Evolutionary conservation across 768 basidiomycete species (phyloP).

Genomic region (Boletus edulis): DNA sequence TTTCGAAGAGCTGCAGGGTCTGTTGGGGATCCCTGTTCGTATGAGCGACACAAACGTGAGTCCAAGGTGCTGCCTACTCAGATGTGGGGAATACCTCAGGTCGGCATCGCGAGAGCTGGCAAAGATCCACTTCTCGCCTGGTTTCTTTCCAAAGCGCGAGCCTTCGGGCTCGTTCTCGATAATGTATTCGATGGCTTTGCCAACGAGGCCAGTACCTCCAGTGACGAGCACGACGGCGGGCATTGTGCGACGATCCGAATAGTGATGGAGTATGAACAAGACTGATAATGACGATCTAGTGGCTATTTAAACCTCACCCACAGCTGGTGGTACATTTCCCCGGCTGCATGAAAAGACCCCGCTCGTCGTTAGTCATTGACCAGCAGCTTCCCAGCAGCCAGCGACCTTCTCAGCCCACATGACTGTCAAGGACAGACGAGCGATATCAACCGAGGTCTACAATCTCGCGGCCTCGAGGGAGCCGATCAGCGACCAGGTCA

Average conservation of each 20-base stretch:
- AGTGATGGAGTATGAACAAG: background rate
- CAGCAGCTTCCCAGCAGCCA: conserved; percentile 1
- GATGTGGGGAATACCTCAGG: conserved; percentile 57
- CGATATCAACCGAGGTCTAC: conserved; percentile 60
- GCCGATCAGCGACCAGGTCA: conserved; percentile 58
- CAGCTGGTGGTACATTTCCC: background rate
- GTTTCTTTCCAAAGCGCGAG: conserved; percentile 71
- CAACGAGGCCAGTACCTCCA: conserved; percentile 84
- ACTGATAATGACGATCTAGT: too few species aligned
- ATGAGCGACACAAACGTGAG: conserved; percentile 3
- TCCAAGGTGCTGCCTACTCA: background rate
- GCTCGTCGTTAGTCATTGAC: background rate
- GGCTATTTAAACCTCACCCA: too few species aligned
- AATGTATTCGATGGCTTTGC: conserved; percentile 76
- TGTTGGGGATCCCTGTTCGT: conserved; percentile 60
- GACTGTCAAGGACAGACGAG: conserved; percentile 45
- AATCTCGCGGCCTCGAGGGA: conserved; percentile 53
- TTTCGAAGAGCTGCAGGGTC: conserved; percentile 75
- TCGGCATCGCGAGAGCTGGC: conserved; percentile 77
- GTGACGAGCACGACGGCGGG: conserved; percentile 69
- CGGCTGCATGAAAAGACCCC: conserved; percentile 10
- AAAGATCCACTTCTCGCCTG: conserved; percentile 87
- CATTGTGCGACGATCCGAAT: conserved; percentile 17
- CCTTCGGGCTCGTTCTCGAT: conserved; percentile 77
- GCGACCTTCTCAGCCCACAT: background rate